Conservation (phyloP, 768 basidiomycete genomes). For the Chalciporus piperatus region DNA sequence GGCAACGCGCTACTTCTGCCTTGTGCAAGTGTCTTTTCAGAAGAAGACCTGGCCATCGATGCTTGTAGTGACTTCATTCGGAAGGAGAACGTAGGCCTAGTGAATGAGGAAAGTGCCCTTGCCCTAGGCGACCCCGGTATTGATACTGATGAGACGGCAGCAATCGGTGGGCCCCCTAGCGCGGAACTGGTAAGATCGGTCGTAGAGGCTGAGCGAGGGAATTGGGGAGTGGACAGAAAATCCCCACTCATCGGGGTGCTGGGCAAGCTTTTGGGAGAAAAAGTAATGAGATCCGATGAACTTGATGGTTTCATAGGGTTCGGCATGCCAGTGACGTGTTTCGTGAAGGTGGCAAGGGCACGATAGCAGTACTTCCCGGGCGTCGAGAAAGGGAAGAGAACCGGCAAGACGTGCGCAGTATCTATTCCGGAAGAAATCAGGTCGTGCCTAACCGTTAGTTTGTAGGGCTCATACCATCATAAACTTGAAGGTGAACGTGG, state of each 20-base stretch:
- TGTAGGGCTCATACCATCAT: constrained; percentile 58
- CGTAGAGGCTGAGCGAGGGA: constrained; percentile 6
- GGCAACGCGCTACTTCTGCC: neutral
- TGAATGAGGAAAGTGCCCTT: constrained; percentile 6
- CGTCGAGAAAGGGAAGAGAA: constrained; percentile 72
- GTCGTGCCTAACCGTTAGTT: constrained; percentile 19
- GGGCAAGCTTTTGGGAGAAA: neutral
- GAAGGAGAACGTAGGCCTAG: constrained; percentile 15
- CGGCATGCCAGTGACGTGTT: constrained; percentile 56
- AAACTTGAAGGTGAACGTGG: constrained; percentile 88
- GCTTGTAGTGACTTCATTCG: constrained; percentile 13
- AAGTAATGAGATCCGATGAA: constrained; percentile 5
- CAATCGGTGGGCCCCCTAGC: neutral
- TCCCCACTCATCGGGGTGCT: constrained; percentile 7
- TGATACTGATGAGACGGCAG: neutral
- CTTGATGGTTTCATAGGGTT: constrained; percentile 8
- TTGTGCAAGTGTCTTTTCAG: constrained; percentile 10
- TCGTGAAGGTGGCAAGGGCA: constrained; percentile 69
- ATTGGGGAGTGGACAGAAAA: neutral
- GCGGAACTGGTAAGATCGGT: constrained; percentile 1
- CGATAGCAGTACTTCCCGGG: constrained; percentile 81
- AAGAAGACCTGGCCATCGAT: constrained; percentile 13
- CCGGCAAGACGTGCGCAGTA: constrained; percentile 68
- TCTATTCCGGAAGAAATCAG: constrained; percentile 38
- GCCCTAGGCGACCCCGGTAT: neutral